Base-by-base conservation (phyloP, 2,329 filamentous ascomycete genomes). In the Xylaria sp. region DNA sequence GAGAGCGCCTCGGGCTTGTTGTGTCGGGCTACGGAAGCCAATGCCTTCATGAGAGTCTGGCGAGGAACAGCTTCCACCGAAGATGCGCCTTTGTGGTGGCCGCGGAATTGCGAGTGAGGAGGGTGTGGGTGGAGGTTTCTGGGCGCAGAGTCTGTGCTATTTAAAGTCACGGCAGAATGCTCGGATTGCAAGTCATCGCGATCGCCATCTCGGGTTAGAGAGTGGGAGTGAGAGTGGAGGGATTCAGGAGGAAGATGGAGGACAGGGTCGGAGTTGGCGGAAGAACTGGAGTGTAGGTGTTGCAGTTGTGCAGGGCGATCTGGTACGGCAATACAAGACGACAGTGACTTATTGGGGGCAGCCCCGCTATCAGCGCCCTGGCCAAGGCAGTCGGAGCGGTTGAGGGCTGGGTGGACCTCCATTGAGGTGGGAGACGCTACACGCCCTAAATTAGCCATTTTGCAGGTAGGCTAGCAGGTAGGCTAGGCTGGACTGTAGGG, bases 21-120 rank as follows among this genome's bases (percentile, higher is more conserved):
- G 63, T 78, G 82, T 66, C 81, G 81, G 52, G 80, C 76, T 40
- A 83, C 78, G 13, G 89, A 92, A 51, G 88, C 88, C 62, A 93
- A 75, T 5, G 89, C 90, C 75, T 94, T 92, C 77, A 92, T 85
- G 66, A 92, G 86, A 51, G 90, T 93, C 74, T 93, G 90, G 59
- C 86, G 85, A 11, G 90, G 89, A 61, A 92, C 78, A 44, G 80
- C 79, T 65, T 90, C 88, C 68, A 83, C 79, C 9, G 86, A 88
- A 26, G 78, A 76, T 16, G 75, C 72, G 70, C 74, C 78, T 69
- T 78, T 80, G 47, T 73, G 76, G 60, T 79, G 79, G 46, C 67
- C 67, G 29, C 57, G 61, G 34, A 61, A 54, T 50, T 67, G 60
- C 20, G 62, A 50, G 21, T n/a, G n/a, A n/a, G n/a, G n/a, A n/a